These are phyloP conservation scores for Cetradonia linearis DNA, from an alignment of 495 filamentous ascomycete species.

Conservation along the genomic window DNA sequence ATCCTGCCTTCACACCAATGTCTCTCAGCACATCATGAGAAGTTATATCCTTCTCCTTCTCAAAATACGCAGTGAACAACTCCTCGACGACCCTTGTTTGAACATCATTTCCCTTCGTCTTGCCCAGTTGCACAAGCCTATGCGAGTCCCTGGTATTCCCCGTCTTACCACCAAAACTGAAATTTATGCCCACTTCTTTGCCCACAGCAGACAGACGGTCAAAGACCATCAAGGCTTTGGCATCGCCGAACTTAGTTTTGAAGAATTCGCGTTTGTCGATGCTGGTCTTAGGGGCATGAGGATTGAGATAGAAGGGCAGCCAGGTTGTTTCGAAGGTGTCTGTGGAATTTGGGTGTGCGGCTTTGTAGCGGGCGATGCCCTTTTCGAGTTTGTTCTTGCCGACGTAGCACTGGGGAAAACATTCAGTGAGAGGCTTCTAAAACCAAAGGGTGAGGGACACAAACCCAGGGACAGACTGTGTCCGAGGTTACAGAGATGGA, in stretches of 20 bases:
- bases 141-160: slow-evolving; percentile 75
- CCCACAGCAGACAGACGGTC: slow-evolving; percentile 50
- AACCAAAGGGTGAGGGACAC: slow-evolving; percentile 15
- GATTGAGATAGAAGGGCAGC: slow-evolving; percentile 75
- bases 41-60: slow-evolving; percentile 69
- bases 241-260: slow-evolving; percentile 47
- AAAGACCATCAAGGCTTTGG: slow-evolving; percentile 45
- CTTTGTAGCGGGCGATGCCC: slow-evolving; percentile 57
- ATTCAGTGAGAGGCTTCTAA: slow-evolving; percentile 14
- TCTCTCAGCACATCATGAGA: slow-evolving; percentile 46
- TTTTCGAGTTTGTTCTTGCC: slow-evolving; percentile 62
- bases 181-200: slow-evolving; percentile 55
- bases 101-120: slow-evolving; percentile 42
- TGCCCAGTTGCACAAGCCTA: slow-evolving; percentile 60
- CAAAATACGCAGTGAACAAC: slow-evolving; percentile 65
- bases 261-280: slow-evolving; percentile 49
- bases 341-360: slow-evolving; percentile 38
- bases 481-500: slow-evolving; percentile 65
- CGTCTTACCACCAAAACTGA: slow-evolving; percentile 59
- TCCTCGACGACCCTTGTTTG: slow-evolving; percentile 57
- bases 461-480: slow-evolving; percentile 65
- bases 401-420: slow-evolving; percentile 56
- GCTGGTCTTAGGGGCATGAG: slow-evolving; percentile 44
- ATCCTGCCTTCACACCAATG: slow-evolving; percentile 47
- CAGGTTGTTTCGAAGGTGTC: slow-evolving; percentile 66